Evolutionary conservation across 2,329 filamentous ascomycete species (phyloP).

Genomic region (Colletotrichum agaves): DNA sequence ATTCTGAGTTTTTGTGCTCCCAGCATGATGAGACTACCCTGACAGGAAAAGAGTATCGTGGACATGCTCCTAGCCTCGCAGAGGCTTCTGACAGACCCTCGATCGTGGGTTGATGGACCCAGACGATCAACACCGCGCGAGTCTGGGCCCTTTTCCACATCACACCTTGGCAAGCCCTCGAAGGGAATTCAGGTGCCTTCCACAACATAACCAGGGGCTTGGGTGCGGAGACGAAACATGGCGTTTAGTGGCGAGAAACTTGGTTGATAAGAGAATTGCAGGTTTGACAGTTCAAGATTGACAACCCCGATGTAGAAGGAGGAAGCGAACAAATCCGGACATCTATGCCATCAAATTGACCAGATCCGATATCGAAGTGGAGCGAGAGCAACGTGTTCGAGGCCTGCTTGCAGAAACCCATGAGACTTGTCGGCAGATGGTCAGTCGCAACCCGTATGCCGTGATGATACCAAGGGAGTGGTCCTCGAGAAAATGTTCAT

Average conservation of each 20-base stretch:
- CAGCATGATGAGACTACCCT: background rate
- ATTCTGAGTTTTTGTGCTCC: background rate
- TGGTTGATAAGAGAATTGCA: background rate
- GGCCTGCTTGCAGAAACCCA: background rate
- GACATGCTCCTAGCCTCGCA: constrained; percentile 19
- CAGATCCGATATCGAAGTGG: constrained; percentile 42
- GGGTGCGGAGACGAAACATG: constrained; percentile 19
- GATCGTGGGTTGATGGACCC: constrained; percentile 3
- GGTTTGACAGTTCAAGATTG: constrained; percentile 26
- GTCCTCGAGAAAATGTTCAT: constrained; percentile 25
- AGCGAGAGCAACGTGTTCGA: constrained; percentile 40
- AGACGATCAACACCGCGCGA: constrained; percentile 12
- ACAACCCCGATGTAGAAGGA: constrained; percentile 49
- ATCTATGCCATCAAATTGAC: constrained; percentile 36
- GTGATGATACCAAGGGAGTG: constrained; percentile 36
- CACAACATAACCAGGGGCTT: constrained; percentile 31
- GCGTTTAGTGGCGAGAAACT: constrained; percentile 20
- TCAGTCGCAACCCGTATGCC: constrained; percentile 20
- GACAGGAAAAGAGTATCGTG: background rate
- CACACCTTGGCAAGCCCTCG: background rate
- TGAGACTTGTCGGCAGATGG: constrained; percentile 31
- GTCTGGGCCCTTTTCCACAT: constrained; percentile 4
- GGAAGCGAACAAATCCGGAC: constrained; percentile 54
- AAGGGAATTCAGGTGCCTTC: background rate
- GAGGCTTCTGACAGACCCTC: constrained; percentile 8